A percentile compares a stretch with the other conserved stretches of the same genome.
These are phyloP conservation scores for Nepenthes mirabilis DNA, from an alignment of 148 eudicot species.

Conservation along the genomic window DNA sequence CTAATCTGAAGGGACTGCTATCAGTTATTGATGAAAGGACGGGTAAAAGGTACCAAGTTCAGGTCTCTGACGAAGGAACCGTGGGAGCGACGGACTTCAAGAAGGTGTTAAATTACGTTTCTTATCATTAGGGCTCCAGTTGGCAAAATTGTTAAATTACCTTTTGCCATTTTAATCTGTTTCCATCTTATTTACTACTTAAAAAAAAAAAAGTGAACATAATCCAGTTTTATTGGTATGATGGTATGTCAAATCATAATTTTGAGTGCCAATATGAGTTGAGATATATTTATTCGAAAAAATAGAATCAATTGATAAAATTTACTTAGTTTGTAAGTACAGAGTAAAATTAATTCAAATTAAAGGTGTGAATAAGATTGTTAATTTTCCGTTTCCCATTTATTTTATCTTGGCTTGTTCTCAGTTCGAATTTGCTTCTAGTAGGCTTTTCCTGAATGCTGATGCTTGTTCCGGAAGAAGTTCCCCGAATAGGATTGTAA, in stretches of 20 bases:
- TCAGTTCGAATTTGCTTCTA: not conserved
- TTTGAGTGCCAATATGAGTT: too few relatives aligned
- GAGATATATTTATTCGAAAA: too few relatives aligned
- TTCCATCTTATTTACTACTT: too few relatives aligned
- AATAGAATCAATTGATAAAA: too few relatives aligned
- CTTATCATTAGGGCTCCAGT: not conserved
- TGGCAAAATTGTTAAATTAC: not conserved
- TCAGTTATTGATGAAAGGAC: constrained; percentile 72
- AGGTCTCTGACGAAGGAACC: constrained; percentile 71
- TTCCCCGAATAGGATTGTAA: not conserved
- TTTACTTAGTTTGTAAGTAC: too few relatives aligned
- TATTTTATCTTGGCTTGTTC: not conserved
- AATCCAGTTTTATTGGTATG: too few relatives aligned
- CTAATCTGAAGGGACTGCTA: constrained; percentile 58
- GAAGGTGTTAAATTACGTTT: constrained; percentile 33
- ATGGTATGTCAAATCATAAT: too few relatives aligned
- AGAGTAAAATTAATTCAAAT: too few relatives aligned
- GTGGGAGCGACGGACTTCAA: constrained; percentile 77
- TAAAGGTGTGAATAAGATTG: not conserved
- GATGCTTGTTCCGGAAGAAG: constrained; percentile 3
- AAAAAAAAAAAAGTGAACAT: too few relatives aligned
- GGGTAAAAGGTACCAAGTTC: constrained; percentile 59
- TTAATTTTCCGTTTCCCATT: too few relatives aligned
- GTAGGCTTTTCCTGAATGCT: not conserved
- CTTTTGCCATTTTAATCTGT: too few relatives aligned